These are phyloP conservation scores for Pyronema domesticum DNA, from an alignment of 495 filamentous ascomycete species.

Conservation along the genomic window DNA sequence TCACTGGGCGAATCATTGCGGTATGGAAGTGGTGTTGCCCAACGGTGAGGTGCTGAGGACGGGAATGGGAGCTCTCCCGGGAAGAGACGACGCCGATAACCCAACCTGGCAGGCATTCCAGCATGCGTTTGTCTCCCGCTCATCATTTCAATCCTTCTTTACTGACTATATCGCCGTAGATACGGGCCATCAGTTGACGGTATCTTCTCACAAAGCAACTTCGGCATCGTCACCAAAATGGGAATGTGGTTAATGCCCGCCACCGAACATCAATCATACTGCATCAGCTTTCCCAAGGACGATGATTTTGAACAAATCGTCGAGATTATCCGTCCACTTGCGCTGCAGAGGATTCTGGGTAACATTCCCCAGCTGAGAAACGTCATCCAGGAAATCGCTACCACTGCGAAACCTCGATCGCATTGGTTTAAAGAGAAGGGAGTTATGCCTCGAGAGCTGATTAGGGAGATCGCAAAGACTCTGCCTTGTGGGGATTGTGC, in stretches of 20 bases:
- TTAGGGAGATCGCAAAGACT: constrained; percentile 27
- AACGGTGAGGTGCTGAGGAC: constrained; percentile 33
- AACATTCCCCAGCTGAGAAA: constrained; percentile 40
- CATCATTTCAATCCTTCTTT: background rate
- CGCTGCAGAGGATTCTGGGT: constrained; percentile 34
- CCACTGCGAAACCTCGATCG: constrained; percentile 29
- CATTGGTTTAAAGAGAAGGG: constrained; percentile 29
- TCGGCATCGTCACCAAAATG: constrained; percentile 39
- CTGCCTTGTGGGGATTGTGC: constrained; percentile 29
- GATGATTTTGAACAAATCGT: constrained; percentile 32
- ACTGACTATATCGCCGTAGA: background rate
- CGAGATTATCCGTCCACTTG: constrained; percentile 36
- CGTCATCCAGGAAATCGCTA: constrained; percentile 33
- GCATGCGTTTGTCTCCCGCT: constrained; percentile 8
- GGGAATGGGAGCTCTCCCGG: constrained; percentile 30
- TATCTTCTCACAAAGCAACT: constrained; percentile 38
- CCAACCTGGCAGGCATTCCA: constrained; percentile 27
- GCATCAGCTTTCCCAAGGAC: constrained; percentile 34
- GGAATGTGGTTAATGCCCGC: constrained; percentile 36
- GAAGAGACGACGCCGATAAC: constrained; percentile 15
- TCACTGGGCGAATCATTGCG: constrained; percentile 33
- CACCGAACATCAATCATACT: constrained; percentile 31
- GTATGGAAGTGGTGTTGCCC: constrained; percentile 35
- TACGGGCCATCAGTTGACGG: constrained; percentile 33
- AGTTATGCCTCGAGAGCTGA: constrained; percentile 26